Conservation (phyloP, 2,329 filamentous ascomycete genomes). For the Colletotrichum sp. region DNA sequence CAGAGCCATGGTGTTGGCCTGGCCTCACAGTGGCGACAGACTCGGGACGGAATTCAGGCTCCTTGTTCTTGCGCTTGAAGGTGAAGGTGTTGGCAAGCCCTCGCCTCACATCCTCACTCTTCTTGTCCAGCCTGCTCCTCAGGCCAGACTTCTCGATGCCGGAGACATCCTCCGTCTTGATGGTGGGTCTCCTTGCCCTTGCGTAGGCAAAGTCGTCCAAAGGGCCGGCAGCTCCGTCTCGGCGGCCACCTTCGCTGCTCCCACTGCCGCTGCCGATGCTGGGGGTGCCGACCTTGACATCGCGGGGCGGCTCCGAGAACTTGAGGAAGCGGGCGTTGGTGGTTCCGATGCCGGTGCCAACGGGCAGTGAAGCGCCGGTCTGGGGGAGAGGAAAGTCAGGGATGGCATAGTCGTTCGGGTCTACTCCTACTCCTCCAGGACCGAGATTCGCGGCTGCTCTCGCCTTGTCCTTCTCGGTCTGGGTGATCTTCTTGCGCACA, state of each 20-base stretch:
- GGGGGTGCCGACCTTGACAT: conserved; percentile 29
- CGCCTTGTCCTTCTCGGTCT: conserved; percentile 44
- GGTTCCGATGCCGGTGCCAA: conserved; percentile 43
- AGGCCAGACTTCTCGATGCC: conserved; percentile 62
- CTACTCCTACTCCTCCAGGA: conserved; percentile 13
- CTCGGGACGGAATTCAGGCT: conserved; percentile 37
- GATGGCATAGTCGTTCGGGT: conserved; percentile 41
- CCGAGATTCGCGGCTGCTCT: conserved; percentile 40
- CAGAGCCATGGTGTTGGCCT: neutral
- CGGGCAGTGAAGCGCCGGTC: conserved; percentile 34
- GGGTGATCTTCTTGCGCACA: conserved; percentile 63
- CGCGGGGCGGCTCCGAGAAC: conserved; percentile 44
- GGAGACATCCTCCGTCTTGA: conserved; percentile 55
- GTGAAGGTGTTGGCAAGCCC: conserved; percentile 59
- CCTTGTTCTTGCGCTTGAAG: conserved; percentile 54
- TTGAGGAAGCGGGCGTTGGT: conserved; percentile 50
- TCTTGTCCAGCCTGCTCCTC: conserved; percentile 57
- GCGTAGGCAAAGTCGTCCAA: conserved; percentile 50
- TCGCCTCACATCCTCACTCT: conserved; percentile 58
- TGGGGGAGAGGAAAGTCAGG: conserved; percentile 41
- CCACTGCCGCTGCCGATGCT: conserved; percentile 43
- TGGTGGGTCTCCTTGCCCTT: conserved; percentile 44
- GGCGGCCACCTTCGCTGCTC: conserved; percentile 38
- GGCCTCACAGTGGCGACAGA: conserved; percentile 43
- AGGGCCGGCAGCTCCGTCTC: conserved; percentile 32